Evolutionary conservation across 306 rosid genomes (phyloP).

Genomic region (Vachellia pachyceras): DNA sequence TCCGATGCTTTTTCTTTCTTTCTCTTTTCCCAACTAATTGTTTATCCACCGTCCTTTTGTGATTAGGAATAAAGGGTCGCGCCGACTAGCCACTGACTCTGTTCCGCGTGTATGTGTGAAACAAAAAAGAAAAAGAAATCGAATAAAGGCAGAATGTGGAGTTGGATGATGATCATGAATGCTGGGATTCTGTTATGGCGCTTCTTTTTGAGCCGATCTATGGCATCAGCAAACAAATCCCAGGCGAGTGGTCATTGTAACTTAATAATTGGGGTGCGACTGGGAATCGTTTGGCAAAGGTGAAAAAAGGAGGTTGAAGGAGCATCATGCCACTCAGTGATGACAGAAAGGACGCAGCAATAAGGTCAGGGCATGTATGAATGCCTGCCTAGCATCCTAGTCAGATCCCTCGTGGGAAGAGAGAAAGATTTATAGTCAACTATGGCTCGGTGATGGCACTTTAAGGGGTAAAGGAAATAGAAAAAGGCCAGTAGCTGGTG

Average conservation of each 20-base stretch:
- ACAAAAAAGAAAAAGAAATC: background rate
- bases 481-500: no score
- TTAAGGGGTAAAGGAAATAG: no score
- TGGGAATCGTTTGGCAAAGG: conserved; percentile 27
- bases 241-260: background rate
- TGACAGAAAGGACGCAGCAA: conserved; percentile 31
- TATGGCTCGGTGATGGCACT: no score
- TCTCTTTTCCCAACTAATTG: background rate
- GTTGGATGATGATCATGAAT: background rate
- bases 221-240: background rate
- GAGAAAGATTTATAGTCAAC: no score
- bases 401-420: conserved; percentile 57
- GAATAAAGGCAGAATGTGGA: background rate
- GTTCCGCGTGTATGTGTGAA: conserved; percentile 49
- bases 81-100: conserved; percentile 44
- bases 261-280: conserved; percentile 28
- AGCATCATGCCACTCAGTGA: background rate
- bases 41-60: conserved; percentile 35
- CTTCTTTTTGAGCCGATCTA: background rate
- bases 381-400: conserved; percentile 49
- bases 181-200: conserved; percentile 1
- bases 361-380: conserved; percentile 47
- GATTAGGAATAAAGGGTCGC: conserved; percentile 45
- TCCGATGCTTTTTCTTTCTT: background rate
- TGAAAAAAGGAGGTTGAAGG: conserved; percentile 26